Evolutionary conservation across 306 rosid species (phyloP), one percentile per base, ranked within the genome.

Genomic region (Vigna mungo): DNA sequence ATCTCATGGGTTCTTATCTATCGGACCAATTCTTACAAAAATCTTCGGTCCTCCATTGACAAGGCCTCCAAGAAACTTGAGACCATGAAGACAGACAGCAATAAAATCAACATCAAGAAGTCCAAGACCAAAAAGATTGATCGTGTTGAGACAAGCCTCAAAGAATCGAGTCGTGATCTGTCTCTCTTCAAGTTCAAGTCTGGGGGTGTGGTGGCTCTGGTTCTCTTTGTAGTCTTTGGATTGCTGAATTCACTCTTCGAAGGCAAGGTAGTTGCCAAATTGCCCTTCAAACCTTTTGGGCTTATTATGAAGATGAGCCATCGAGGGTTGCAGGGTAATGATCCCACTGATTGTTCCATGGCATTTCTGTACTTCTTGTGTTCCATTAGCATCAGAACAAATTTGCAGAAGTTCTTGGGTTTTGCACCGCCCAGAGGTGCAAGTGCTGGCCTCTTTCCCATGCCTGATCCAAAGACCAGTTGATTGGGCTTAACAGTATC

Each of bases 41-140:
- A 95, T 78, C 98, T 96, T 58, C 91, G 98, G 37, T 96, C 97
- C 74, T 87, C 98, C 81, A 96, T 96, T 21, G 99, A 96, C 87
- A 96, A 88, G 75, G 98, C 99, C 78, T 79, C 98, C 65, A 96
- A 96, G 87, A 96, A 96, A 87, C 97, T 96, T 64, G 99, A 95
- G 92, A 90, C 96, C 39, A 95, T 95, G 97, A 95, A 95, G 86
- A 87, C 91, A 4, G 98, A 91, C 49, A 71, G 87, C 87, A 79
- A 84, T 78, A 87, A 87, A 75, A 80, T 92, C 80, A 75, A 85
- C 76, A 27, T 77, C 74, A 96, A 91, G 68, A 92, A 92, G 71
- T 96, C 99, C 36, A 96, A 96, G 76, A 89, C 94, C 85, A 95
- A 95, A 84, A 95, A 95, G 90, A 95, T 95, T 71, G 99, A 95